phyloP scores from a whole-genome alignment of 75 land plant species.

The Pseudotsuga menziesii region DNA sequence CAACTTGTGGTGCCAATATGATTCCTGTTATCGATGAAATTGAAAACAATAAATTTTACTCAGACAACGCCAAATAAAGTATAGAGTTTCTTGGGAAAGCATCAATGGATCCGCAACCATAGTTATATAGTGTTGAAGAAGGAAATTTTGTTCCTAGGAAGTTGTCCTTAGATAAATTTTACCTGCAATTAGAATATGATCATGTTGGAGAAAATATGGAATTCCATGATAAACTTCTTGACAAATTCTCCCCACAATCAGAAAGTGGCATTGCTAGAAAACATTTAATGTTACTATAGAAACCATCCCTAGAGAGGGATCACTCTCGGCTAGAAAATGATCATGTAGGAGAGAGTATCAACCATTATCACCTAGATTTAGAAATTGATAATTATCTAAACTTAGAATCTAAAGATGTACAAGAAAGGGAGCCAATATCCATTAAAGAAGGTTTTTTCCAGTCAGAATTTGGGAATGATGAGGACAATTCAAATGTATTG shows the following conservation, averaged over 20 bases:
- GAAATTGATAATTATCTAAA: not conserved
- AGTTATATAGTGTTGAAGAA: not conserved
- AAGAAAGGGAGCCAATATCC: not conserved
- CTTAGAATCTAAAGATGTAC: not conserved
- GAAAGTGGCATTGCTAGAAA: not conserved
- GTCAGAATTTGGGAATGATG: not conserved
- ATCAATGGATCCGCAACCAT: not conserved
- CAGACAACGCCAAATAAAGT: not conserved
- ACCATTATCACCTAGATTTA: too few relatives aligned
- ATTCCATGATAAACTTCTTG: not conserved
- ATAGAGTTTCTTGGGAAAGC: not conserved
- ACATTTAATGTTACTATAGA: not conserved
- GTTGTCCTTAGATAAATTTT: slow-evolving; percentile 1
- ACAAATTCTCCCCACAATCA: not conserved
- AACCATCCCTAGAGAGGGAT: not conserved
- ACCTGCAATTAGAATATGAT: not conserved
- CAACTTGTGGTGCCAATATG: not conserved
- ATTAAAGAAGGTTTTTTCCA: not conserved
- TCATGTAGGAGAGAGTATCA: not conserved
- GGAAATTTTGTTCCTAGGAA: slow-evolving; percentile 1
- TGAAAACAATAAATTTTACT: not conserved
- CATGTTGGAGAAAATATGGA: not conserved
- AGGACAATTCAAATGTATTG: not conserved
- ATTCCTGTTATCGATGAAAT: not conserved
- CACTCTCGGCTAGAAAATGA: not conserved